These are phyloP conservation scores for Aspergillus eucalypticola DNA, from an alignment of 2,329 filamentous ascomycete genomes.

Conservation along the genomic window DNA sequence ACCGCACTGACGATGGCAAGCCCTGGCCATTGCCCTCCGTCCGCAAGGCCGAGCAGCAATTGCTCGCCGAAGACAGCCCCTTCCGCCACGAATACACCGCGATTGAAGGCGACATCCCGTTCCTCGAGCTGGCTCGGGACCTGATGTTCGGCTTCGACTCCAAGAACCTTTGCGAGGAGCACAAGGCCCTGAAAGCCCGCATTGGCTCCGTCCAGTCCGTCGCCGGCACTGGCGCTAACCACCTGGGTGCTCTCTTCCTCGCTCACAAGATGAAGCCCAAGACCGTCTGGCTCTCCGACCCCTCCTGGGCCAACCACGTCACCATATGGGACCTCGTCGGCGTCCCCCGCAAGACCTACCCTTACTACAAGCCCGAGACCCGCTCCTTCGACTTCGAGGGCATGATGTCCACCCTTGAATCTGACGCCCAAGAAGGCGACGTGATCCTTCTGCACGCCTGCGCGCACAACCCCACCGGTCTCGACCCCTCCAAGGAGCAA, in stretches of 20 bases:
- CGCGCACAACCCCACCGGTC: constrained; percentile 95
- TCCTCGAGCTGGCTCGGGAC: constrained; percentile 84
- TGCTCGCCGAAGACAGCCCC: constrained; percentile 78
- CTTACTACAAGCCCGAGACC: constrained; percentile 76
- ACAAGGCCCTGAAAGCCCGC: constrained; percentile 41
- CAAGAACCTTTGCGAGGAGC: constrained; percentile 45
- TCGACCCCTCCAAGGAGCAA: constrained; percentile 88
- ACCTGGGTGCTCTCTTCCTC: constrained; percentile 88
- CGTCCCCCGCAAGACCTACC: constrained; percentile 77
- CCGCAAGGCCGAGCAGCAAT: constrained; percentile 72
- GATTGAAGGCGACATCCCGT: constrained; percentile 80
- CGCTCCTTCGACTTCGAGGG: constrained; percentile 47
- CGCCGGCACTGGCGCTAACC: constrained; percentile 92
- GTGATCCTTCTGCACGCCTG: constrained; percentile 91
- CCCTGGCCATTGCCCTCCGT: constrained; percentile 95
- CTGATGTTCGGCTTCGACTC: constrained; percentile 69
- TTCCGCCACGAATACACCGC: constrained; percentile 97
- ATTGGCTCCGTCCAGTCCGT: constrained; percentile 84
- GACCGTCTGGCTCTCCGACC: constrained; percentile 85
- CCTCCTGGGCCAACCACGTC: constrained; percentile 97
- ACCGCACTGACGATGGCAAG: constrained; percentile 88
- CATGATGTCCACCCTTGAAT: constrained; percentile 81
- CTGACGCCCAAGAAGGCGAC: constrained; percentile 75
- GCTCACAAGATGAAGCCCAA: constrained; percentile 75
- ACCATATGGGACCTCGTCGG: constrained; percentile 81